A percentile compares a stretch with the other conserved stretches of the same genome.
Evolutionary conservation across 2,329 filamentous ascomycete species (phyloP).

Genomic region (Nemania bipapillata): DNA sequence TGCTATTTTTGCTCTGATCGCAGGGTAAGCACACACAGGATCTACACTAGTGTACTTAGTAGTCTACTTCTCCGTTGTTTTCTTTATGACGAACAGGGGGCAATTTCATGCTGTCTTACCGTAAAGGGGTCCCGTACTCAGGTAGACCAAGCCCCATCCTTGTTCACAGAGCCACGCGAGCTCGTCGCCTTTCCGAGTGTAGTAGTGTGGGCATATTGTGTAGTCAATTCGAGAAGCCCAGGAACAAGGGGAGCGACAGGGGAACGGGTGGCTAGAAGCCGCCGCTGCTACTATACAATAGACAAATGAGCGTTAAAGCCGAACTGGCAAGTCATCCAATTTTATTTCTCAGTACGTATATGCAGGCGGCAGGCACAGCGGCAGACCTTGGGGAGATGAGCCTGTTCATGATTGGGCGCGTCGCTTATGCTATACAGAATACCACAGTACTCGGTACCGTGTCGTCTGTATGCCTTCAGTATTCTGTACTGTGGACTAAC

Average conservation of each 20-base stretch:
- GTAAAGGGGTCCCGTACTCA: background rate
- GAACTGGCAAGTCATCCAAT: constrained; percentile 22
- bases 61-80: background rate
- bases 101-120: background rate
- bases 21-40: constrained; percentile 23
- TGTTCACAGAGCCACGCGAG: constrained; percentile 24
- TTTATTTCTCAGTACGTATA: constrained; percentile 15
- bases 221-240: background rate
- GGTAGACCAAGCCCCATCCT: constrained; percentile 17
- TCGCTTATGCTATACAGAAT: constrained; percentile 10
- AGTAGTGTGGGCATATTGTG: too few species aligned
- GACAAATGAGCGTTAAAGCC: constrained; percentile 18
- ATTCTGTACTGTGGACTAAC: background rate
- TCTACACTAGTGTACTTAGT: constrained; percentile 8
- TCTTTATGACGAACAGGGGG: constrained; percentile 9
- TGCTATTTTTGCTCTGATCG: constrained; percentile 30
- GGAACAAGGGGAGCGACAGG: constrained; percentile 1
- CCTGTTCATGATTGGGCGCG: constrained; percentile 17
- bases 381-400: constrained; percentile 20
- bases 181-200: background rate
- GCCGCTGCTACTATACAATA: too few species aligned
- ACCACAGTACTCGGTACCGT: background rate
- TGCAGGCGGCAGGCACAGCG: constrained; percentile 33
- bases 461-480: background rate
- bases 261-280: constrained; percentile 4